Percentiles rank a stretch among this genome's conserved stretches.
Conservation (phyloP, 2,329 filamentous ascomycete species). For the Microsporum audouinii region DNA sequence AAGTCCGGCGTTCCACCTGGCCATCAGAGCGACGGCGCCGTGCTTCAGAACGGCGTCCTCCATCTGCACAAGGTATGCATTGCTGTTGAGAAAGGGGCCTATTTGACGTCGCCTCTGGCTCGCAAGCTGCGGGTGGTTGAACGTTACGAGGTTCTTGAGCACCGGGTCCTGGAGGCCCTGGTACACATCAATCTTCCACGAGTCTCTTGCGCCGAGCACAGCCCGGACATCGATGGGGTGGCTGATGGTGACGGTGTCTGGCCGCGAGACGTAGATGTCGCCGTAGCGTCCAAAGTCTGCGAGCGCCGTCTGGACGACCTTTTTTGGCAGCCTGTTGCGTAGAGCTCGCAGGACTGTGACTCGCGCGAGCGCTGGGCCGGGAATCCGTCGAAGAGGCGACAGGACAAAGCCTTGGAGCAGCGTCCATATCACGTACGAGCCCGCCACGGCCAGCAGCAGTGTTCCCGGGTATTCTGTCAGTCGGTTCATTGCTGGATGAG, state of each 20-base stretch:
- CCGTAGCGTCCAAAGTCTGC: not conserved
- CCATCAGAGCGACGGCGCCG: not conserved
- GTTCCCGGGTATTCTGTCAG: not conserved
- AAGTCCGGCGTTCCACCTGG: not conserved
- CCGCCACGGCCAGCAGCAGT: not conserved
- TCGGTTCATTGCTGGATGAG: not conserved
- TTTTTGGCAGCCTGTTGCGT: not conserved
- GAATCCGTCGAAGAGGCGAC: not conserved
- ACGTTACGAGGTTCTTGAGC: not conserved
- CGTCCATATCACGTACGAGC: not conserved
- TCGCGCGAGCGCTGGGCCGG: not conserved
- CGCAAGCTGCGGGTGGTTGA: constrained; percentile 1
- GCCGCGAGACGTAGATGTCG: constrained; percentile 1
- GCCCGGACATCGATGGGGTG: not conserved
- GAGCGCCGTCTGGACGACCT: not conserved
- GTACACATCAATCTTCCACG: constrained; percentile 1
- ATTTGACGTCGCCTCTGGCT: constrained; percentile 2
- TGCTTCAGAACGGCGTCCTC: not conserved
- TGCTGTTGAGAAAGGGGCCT: not conserved
- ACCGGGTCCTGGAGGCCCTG: constrained; percentile 5
- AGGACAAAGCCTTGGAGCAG: not conserved
- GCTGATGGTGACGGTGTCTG: constrained; percentile 3
- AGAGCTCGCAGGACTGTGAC: not conserved
- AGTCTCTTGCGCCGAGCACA: not conserved
- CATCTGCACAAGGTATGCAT: constrained; percentile 3